Conservation (phyloP, 345 rosid genomes). For the Turritis glabra region DNA sequence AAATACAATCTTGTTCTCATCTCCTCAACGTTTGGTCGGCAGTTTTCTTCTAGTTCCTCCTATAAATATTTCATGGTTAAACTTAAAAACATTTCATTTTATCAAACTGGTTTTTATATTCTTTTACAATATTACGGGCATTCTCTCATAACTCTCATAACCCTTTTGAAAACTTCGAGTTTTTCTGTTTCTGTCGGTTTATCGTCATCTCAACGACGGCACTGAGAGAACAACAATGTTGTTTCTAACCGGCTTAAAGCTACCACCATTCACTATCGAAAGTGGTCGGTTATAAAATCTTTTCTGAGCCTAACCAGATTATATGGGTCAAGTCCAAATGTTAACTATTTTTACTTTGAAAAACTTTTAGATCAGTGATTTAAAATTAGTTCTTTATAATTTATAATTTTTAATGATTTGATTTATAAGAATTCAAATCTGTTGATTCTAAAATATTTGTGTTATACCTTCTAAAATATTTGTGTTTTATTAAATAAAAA, state of each 20-base stretch:
- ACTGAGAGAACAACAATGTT: neutral
- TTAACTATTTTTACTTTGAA: neutral
- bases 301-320: neutral
- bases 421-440: neutral
- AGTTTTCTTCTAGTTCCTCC: too few species aligned
- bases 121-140: neutral
- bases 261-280: neutral
- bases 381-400: neutral
- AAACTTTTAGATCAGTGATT: too few species aligned
- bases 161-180: neutral
- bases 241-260: neutral
- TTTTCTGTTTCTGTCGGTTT: neutral
- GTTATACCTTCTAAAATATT: neutral
- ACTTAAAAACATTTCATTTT: neutral
- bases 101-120: neutral
- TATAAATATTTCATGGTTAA: too few species aligned
- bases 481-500: neutral
- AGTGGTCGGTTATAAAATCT: neutral
- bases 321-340: neutral
- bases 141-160: neutral
- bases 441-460: neutral
- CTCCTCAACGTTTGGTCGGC: slow-evolving; percentile 30
- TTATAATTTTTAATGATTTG: neutral
- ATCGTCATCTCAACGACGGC: neutral
- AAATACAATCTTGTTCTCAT: slow-evolving; percentile 16